Base-by-base conservation (phyloP, 371 early-diverging fungal species). In the Actinomortierella wolfii region DNA sequence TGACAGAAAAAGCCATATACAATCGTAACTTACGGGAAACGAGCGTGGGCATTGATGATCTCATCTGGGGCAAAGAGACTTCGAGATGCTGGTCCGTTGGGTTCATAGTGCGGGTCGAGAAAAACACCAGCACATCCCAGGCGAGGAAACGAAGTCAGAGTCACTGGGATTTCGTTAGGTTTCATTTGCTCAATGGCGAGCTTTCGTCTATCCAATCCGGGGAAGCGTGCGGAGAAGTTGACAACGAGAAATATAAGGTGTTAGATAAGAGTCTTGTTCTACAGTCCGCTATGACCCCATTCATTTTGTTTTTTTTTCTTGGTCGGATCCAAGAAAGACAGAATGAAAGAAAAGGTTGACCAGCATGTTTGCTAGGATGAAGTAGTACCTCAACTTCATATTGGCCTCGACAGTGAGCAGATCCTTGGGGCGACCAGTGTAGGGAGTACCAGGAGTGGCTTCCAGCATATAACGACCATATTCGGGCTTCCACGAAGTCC, bases 401-500 rank as follows among this genome's bases (percentile, higher is more conserved):
- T 91, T 97, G 18, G 79, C 74, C 68, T 98, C 97, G 8, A 97
- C 97, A 3, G 70, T 80, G 34, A 92, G 69, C 24, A 97, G 79
- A 71, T 94, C 95, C 25, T 86, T 76, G 45, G 97, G 81, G 15
- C 92, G 86, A 9, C 90, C 86, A 51, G 93, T 94, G 78, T 97
- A 98, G 5, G 99, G 99, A 7, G 77, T 68, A 4, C 96, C 96
- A 3, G 99, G 99, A 2, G 97, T 97, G 46, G 90, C 94, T 76
- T 97, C 98, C 57, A 97, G 79, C 98, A 97, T 97, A 81, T 89
- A 97, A 44, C 94, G 84, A 14, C 94, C 98, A 77, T 94, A 98
- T 74, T 98, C 99, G 29, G 97, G 97, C 64, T 94, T 83, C 98
- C 98, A 98, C 25, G 89, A 79, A 13, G 91, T 86, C 66, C 83